phyloP scores from a whole-genome alignment of 2,329 filamentous ascomycete species.

The Trichoderma sp. region DNA sequence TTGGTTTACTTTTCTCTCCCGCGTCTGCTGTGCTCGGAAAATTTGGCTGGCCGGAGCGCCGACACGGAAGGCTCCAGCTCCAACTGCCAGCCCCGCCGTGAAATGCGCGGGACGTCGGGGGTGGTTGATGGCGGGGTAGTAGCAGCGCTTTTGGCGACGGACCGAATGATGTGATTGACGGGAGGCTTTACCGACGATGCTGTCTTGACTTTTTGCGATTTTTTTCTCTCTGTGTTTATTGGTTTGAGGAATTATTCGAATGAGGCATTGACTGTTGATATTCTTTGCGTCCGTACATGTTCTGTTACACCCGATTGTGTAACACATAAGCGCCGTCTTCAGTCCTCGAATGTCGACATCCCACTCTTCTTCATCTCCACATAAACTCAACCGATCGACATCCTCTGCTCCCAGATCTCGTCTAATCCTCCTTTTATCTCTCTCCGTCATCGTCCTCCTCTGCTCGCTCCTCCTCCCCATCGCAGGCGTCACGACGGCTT shows the following conservation, averaged over 20 bases:
- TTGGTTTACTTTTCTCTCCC: neutral
- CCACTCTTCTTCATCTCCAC: slow-evolving; percentile 18
- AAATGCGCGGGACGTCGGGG: slow-evolving; percentile 19
- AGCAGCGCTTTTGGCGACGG: neutral
- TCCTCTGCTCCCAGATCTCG: neutral
- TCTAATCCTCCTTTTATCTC: neutral
- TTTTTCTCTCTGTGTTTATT: neutral
- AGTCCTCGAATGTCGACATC: slow-evolving; percentile 14
- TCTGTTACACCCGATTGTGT: neutral
- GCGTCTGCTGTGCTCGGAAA: slow-evolving; percentile 14
- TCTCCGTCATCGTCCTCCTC: slow-evolving; percentile 32
- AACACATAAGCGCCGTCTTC: neutral
- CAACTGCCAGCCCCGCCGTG: neutral
- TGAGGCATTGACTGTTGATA: neutral
- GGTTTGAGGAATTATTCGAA: neutral
- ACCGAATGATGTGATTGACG: neutral
- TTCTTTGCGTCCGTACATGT: neutral
- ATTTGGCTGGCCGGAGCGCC: slow-evolving; percentile 17
- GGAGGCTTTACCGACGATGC: neutral
- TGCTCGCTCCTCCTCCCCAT: slow-evolving; percentile 34
- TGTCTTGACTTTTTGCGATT: neutral
- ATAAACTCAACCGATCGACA: slow-evolving; percentile 11
- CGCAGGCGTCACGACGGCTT: slow-evolving; percentile 13
- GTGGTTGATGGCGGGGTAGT: slow-evolving; percentile 1
- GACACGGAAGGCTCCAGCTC: neutral